These are phyloP conservation scores for Penicillium sp. DNA, from an alignment of 2,329 filamentous ascomycete species.

Conservation along the genomic window DNA sequence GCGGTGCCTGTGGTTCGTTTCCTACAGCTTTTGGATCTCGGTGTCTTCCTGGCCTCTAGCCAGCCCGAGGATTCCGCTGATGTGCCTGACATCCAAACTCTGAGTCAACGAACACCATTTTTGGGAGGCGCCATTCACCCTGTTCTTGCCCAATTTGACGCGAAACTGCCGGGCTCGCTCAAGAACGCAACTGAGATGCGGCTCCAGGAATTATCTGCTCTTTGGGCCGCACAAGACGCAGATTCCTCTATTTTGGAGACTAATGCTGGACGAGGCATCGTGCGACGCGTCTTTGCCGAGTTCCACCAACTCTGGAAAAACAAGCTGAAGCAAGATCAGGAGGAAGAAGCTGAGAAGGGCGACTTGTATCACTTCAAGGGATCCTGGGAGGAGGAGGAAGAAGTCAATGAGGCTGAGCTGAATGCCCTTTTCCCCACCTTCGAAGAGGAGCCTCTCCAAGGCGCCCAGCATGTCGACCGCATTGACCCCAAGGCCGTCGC, in stretches of 20 bases:
- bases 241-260: conserved; percentile 41
- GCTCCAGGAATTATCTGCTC: conserved; percentile 40
- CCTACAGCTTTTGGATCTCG: conserved; percentile 75
- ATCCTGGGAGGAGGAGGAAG: conserved; percentile 73
- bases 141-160: conserved; percentile 10
- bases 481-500: conserved; percentile 58
- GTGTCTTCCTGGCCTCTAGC: conserved; percentile 61
- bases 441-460: conserved; percentile 55
- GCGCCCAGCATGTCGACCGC: conserved; percentile 26
- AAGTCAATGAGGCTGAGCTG: conserved; percentile 72
- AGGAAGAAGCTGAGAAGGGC: conserved; percentile 69
- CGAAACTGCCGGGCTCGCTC: conserved; percentile 10
- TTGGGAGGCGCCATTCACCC: conserved; percentile 34
- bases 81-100: conserved; percentile 24
- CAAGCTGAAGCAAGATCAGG: conserved; percentile 73
- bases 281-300: conserved; percentile 68
- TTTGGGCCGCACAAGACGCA: conserved; percentile 36
- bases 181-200: conserved; percentile 36
- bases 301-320: conserved; percentile 81
- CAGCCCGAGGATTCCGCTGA: conserved; percentile 17
- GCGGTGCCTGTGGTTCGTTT: conserved; percentile 76
- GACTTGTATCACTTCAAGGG: conserved; percentile 85
- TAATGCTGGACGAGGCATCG: conserved; percentile 49
- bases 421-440: conserved; percentile 79
- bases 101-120: conserved; percentile 43